Evolutionary conservation across 2,329 filamentous ascomycete species (phyloP), one percentile per base, ranked within the genome.

Genomic region (Hypomyces perniciosus): DNA sequence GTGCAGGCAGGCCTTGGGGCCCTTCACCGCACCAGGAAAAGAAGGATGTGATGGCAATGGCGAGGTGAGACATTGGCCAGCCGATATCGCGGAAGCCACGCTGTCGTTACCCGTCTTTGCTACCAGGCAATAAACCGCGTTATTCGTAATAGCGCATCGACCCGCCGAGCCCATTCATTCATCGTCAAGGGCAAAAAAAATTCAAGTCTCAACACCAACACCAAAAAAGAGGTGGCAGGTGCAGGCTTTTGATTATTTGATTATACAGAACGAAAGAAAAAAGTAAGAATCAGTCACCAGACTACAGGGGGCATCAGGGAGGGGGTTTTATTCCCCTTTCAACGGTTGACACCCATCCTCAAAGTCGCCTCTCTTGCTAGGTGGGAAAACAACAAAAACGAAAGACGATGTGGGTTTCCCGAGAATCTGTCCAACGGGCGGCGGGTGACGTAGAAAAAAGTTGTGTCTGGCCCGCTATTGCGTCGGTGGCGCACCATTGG

Each of bases 401-500:
- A 20, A 20, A 20, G 20, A 20, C 20, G 20, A 20, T 20, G 20
- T 20, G 20, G 20, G 20, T 20, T 20, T 20, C 20, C 20, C 20
- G 20, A 20, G 20, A 42, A 8, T 10, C 20, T 29, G 41, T 27
- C 28, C 48, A 34, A 33, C 29, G 31, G 40, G 46, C 35, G n/a
- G 10, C 6, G n/a, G n/a, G 37, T 20, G n/a, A 20, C 37, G 37
- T 6, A 27, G 44, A 40, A 30, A 33, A 37, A n/a, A 34, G 43
- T 26, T 4, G 13, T 35, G n/a, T 34, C 9, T 37, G 50, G 9
- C 35, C 44, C 50, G 40, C 48, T 35, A 54, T 56, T 56, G 62
- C 62, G 62, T 65, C 62, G 59, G 57, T 53, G 61, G 55, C 55
- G 55, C 51, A 54, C 58, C 61, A 63, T 61, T 55, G 53, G 54